phyloP scores from a whole-genome alignment of 331 rosid genomes.

The Stylosanthes scabra region DNA sequence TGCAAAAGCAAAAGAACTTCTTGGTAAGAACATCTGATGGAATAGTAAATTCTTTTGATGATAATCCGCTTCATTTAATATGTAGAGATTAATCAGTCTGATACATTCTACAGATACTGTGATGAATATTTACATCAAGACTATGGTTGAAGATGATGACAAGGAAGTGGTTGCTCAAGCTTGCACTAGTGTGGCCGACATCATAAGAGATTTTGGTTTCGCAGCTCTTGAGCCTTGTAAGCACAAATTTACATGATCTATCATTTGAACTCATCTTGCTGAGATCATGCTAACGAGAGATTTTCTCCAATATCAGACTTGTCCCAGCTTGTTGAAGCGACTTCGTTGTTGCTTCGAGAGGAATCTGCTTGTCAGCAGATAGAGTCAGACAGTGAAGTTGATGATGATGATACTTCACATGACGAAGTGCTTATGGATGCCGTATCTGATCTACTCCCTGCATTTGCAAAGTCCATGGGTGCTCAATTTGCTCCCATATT shows the following conservation, averaged over 20 bases:
- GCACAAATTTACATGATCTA: conserved; percentile 41
- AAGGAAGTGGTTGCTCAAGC: conserved; percentile 98
- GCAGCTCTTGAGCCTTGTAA: conserved; percentile 81
- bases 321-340: conserved; percentile 79
- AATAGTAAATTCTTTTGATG: conserved; percentile 8
- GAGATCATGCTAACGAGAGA: conserved; percentile 37
- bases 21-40: conserved; percentile 60
- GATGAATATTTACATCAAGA: conserved; percentile 81
- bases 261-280: conserved; percentile 38
- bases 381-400: conserved; percentile 85
- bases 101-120: conserved; percentile 66
- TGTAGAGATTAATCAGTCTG: conserved; percentile 15
- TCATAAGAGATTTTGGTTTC: conserved; percentile 87
- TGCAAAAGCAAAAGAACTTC: conserved; percentile 68
- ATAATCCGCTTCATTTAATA: not conserved
- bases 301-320: conserved; percentile 58
- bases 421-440: conserved; percentile 98
- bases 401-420: conserved; percentile 79
- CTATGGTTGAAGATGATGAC: conserved; percentile 94
- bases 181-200: conserved; percentile 85
- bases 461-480: conserved; percentile 96
- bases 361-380: conserved; percentile 86
- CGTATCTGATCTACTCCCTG: conserved; percentile 97
- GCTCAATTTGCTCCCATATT: conserved; percentile 90
- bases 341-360: conserved; percentile 76